Base-by-base conservation (phyloP, 495 filamentous ascomycete species). In the Aspergillus asperescens region DNA sequence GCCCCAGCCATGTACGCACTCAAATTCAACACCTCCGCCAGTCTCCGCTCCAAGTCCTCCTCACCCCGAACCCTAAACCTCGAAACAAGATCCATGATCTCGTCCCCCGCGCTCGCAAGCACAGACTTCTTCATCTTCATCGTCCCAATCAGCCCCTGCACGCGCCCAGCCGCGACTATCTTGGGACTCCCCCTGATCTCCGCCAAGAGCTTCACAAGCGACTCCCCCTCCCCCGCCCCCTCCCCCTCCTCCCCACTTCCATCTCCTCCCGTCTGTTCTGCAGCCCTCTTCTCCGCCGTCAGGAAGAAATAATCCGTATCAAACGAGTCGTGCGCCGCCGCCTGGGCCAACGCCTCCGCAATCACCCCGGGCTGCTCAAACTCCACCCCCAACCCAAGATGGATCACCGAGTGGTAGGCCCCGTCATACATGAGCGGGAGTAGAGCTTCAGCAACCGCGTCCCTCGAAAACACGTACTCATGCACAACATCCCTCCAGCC, bases 321-420 rank as follows among this genome's bases (percentile, higher is more conserved):
- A 7, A 35, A 24, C 38, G 50, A 25, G 27, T 62, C 46, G 53
- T 75, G 66, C 7, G 43, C 31, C 5, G 67, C 64, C 1, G 70
- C 68, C 44, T 69, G 67, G 3, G 72, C 69, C 13, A 75, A 62
- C 4, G 43, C 65, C 54, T 72, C 61, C 9, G 71, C 71, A 8
- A 71, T 53, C 25, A 74, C 55, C 18, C 29, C 46, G 8, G 69
- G 63, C 50, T 64, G 66, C 18, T 67, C 52, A 48, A 72, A 74
- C 48, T 74, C 71, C 28, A 72, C 39, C 25, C 62, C 71, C n/a
- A 67, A 58, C n/a, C 64, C 66, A 15, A 74, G 51, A 38, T 72
- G 71, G 55, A 74, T 74, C 47, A 74, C 52, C 8, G 71, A 63
- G 49, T 72, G 71, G 40, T 46, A 58, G 4, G 55, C 10, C 10